These are phyloP conservation scores for Alternaria metachromatica DNA, from an alignment of 2,329 filamentous ascomycete genomes.

Conservation along the genomic window DNA sequence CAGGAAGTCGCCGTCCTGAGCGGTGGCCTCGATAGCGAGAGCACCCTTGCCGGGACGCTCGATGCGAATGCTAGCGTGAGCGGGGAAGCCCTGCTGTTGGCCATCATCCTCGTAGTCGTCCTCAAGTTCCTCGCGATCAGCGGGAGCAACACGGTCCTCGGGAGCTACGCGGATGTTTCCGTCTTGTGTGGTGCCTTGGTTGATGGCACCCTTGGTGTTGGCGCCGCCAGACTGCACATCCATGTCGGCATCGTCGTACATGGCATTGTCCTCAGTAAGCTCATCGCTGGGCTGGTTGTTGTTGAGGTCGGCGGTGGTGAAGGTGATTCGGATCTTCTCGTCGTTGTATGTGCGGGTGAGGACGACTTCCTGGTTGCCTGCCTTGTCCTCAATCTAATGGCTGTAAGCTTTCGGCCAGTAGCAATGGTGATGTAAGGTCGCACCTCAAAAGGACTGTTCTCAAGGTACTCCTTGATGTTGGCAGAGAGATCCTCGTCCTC, in stretches of 20 bases:
- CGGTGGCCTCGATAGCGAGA: conserved; percentile 83
- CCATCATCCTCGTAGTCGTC: conserved; percentile 64
- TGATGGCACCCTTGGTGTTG: conserved; percentile 63
- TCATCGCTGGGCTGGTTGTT: conserved; percentile 46
- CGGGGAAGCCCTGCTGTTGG: conserved; percentile 70
- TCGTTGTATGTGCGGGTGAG: conserved; percentile 83
- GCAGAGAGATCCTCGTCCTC: conserved; percentile 73
- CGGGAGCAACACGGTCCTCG: conserved; percentile 63
- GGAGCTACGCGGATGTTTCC: conserved; percentile 63
- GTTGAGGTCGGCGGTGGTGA: conserved; percentile 84
- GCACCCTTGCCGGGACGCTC: conserved; percentile 88
- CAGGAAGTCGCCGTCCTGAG: conserved; percentile 83
- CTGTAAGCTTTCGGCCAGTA: conserved; percentile 5
- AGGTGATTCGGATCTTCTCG: conserved; percentile 87
- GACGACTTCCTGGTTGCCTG: conserved; percentile 86
- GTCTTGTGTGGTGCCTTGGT: conserved; percentile 58
- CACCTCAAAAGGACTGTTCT: conserved; percentile 84
- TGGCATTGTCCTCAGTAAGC: conserved; percentile 62
- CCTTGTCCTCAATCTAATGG: conserved; percentile 69
- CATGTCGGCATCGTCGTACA: conserved; percentile 46
- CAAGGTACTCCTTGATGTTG: conserved; percentile 85
- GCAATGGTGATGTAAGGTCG: neutral
- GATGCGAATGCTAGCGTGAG: conserved; percentile 82
- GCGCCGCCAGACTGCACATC: conserved; percentile 62
- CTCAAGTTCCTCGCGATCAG: conserved; percentile 63